Conservation (phyloP, 495 filamentous ascomycete species). For the Monascus purpureus region DNA sequence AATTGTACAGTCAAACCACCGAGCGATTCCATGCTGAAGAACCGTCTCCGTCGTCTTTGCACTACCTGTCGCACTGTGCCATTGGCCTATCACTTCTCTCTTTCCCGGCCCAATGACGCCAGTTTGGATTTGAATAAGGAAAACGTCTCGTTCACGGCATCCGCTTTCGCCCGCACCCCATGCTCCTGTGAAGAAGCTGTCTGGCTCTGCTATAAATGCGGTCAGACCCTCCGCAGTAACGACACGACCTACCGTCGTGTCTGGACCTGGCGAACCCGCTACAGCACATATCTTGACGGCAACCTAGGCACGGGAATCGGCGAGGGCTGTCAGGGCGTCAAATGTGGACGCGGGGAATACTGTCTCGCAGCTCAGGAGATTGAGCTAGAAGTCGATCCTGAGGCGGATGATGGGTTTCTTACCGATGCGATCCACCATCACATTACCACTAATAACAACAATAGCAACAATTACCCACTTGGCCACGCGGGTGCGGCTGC, state of each 20-base stretch:
- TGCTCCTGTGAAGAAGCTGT: conserved; percentile 55
- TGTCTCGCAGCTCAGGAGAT: conserved; percentile 62
- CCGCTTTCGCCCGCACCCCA: conserved; percentile 40
- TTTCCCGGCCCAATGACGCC: conserved; percentile 1
- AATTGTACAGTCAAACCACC: conserved; percentile 79
- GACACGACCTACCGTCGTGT: conserved; percentile 68
- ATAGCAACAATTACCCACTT: background rate
- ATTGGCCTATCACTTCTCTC: conserved; percentile 24
- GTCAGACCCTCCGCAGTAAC: conserved; percentile 46
- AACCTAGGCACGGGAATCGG: conserved; percentile 77
- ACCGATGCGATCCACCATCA: background rate
- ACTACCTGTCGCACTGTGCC: conserved; percentile 54
- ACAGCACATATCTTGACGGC: conserved; percentile 56
- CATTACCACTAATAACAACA: background rate
- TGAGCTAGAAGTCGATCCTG: conserved; percentile 70
- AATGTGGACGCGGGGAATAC: conserved; percentile 55
- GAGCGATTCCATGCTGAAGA: conserved; percentile 40
- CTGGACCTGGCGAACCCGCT: conserved; percentile 83
- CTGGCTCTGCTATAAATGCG: conserved; percentile 75
- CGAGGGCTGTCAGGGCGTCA: conserved; percentile 73
- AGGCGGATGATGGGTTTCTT: conserved; percentile 38
- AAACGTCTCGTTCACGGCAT: conserved; percentile 16
- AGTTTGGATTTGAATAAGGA: conserved; percentile 1
- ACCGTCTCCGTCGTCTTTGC: conserved; percentile 69
- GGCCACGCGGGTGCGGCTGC: background rate